Conservation (phyloP, 2,329 filamentous ascomycete genomes). For the Incumbomyces delicatus region DNA sequence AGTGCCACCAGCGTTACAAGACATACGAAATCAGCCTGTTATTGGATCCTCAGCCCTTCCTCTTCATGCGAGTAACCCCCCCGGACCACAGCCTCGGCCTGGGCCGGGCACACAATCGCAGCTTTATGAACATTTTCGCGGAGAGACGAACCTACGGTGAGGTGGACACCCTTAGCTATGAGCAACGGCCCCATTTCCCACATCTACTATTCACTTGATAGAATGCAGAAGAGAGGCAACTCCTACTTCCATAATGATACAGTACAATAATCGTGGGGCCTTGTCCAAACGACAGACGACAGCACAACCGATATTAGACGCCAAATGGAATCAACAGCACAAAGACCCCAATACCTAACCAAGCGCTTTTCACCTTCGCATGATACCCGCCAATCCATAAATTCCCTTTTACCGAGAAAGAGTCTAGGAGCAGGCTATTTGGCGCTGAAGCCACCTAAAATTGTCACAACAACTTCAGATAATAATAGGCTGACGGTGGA, state of each 20-base stretch:
- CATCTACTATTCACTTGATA: not conserved
- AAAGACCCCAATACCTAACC: not conserved
- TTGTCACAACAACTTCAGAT: too few species aligned
- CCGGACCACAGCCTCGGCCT: constrained; percentile 5
- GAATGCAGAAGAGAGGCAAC: constrained; percentile 5
- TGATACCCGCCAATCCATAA: not conserved
- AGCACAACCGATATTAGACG: not conserved
- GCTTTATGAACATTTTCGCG: constrained; percentile 17
- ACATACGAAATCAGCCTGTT: constrained; percentile 8
- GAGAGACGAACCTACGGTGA: constrained; percentile 9
- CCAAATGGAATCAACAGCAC: not conserved
- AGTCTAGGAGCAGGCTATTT: not conserved
- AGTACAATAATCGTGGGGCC: not conserved
- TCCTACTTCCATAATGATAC: not conserved
- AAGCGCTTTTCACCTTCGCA: not conserved
- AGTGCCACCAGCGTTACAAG: constrained; percentile 9
- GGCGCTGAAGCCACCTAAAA: too few species aligned
- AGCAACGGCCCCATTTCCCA: not conserved
- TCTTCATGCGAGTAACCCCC: constrained; percentile 6
- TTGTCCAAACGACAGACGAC: not conserved
- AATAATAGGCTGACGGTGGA: too few species aligned
- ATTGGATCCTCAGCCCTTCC: constrained; percentile 6
- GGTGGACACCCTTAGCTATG: too few species aligned
- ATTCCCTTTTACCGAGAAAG: not conserved
- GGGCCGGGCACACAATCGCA: constrained; percentile 12